phyloP scores from a whole-genome alignment of 306 rosid genomes.

The barrel medic (Medicago truncatula) region DNA sequence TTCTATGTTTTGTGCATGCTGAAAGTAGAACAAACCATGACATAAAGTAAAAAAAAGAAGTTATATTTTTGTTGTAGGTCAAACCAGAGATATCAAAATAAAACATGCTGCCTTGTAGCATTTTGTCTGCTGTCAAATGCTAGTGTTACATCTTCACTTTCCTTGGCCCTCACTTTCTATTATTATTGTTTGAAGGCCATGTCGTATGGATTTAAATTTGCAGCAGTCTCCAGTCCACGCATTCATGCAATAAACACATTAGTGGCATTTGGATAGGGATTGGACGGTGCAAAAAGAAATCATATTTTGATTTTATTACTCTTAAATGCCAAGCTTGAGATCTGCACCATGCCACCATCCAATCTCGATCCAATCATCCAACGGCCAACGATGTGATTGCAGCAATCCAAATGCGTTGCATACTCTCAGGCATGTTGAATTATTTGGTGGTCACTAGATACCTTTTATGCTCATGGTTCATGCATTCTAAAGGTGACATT shows the following conservation, averaged over 20 bases:
- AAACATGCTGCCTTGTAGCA: neutral
- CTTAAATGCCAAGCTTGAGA: too few species aligned
- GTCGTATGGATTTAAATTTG: too few species aligned
- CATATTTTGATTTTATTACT: too few species aligned
- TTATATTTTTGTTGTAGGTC: neutral
- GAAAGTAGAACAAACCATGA: neutral
- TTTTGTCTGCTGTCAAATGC: neutral
- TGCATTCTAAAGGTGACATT: conserved; percentile 8
- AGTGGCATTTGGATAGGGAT: too few species aligned
- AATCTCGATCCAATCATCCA: too few species aligned
- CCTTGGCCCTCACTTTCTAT: neutral
- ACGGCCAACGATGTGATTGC: too few species aligned
- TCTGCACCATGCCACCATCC: too few species aligned
- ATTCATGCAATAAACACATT: too few species aligned
- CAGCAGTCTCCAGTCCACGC: too few species aligned
- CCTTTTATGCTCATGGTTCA: neutral
- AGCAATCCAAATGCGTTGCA: too few species aligned
- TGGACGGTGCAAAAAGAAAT: too few species aligned
- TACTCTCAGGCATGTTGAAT: conserved; percentile 1
- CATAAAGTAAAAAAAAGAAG: neutral
- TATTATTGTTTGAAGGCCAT: neutral
- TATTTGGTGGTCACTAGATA: neutral
- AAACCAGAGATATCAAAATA: neutral
- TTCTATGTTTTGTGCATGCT: conserved; percentile 4
- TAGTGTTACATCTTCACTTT: neutral